Evolutionary conservation across 2,329 filamentous ascomycete genomes (phyloP), one percentile per base, ranked within the genome.

Genomic region (Aspergillus glaucus): DNA sequence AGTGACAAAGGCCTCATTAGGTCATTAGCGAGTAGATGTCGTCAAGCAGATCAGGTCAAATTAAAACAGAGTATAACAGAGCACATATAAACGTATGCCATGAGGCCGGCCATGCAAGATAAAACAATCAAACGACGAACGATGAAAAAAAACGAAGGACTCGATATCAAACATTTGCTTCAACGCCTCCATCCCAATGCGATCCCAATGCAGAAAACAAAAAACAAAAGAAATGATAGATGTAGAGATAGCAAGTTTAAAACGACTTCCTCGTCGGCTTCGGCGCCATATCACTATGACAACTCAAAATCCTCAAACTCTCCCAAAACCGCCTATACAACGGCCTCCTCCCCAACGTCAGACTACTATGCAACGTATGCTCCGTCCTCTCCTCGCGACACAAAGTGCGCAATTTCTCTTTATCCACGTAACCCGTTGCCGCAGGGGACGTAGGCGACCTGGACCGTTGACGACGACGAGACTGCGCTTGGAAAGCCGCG

Each of bases 401-500:
- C 37, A 66, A 55, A 1, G 58, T 62, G 12, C 61, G 61, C 3
- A 63, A 39, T 15, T 63, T 61, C 39, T 67, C 65, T 1, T 57
- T 54, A 6, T 66, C 62, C 3, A 8, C 50, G 51, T n/a, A 48
- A 44, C 6, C 32, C 54, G 44, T 42, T 54, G n/a, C 62, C 61
- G 0, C 62, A 56, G 37, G 17, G 3, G 37, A 21, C 5, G 37
- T 15, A 5, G 37, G 37, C 1, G 61, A 59, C 9, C 63, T 58
- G 0, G 63, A 64, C 9, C 56, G 55, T 45, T 67, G 64, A 14
- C 60, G 61, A 12, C 66, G 65, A 2, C 66, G 56, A 12, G 59
- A 62, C 39, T 65, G 62, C 3, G 67, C 66, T 39, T 69, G 66
- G 21, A 66, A 59, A 1, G 66, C 66, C 0, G 67, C 67, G 1